phyloP scores from a whole-genome alignment of 164 flowering plant genomes.

The Aristolochia californica region DNA sequence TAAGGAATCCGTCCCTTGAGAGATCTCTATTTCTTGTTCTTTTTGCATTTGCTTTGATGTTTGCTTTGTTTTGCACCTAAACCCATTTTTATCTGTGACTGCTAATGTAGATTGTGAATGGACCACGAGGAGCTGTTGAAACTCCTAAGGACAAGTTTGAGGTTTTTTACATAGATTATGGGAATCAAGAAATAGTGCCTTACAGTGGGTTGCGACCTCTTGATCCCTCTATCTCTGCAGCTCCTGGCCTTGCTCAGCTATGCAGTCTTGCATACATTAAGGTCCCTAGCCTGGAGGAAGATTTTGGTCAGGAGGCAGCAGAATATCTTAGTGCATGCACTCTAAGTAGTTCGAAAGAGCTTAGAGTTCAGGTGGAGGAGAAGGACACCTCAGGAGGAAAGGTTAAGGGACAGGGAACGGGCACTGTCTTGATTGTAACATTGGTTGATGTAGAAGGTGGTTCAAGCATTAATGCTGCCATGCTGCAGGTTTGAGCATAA shows the following conservation, averaged over 20 bases:
- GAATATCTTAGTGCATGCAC: conserved; percentile 49
- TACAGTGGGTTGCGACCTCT: conserved; percentile 66
- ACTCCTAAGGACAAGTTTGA: conserved; percentile 67
- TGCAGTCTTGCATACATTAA: conserved; percentile 85
- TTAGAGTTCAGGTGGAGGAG: conserved; percentile 70
- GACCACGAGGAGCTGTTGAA: conserved; percentile 73
- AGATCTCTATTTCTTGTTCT: too few species aligned
- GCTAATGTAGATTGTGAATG: conserved; percentile 60
- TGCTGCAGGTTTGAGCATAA: conserved; percentile 55
- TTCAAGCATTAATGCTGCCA: conserved; percentile 61
- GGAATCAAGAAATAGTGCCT: conserved; percentile 77
- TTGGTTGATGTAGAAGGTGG: conserved; percentile 60
- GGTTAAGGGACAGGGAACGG: conserved; percentile 92
- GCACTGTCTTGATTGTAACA: conserved; percentile 57
- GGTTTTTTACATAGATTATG: conserved; percentile 93
- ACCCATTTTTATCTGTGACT: too few species aligned
- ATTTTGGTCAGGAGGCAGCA: conserved; percentile 88
- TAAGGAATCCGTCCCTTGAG: too few species aligned
- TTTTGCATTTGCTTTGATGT: too few species aligned
- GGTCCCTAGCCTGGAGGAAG: conserved; percentile 73
- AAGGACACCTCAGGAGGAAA: conserved; percentile 86
- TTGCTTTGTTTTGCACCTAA: too few species aligned
- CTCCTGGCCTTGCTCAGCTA: conserved; percentile 81
- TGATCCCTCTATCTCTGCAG: conserved; percentile 60
- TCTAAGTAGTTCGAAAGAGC: conserved; percentile 42